Evolutionary conservation across 2,329 filamentous ascomycete genomes (phyloP).

Genomic region (Botrytis pseudocinerea): DNA sequence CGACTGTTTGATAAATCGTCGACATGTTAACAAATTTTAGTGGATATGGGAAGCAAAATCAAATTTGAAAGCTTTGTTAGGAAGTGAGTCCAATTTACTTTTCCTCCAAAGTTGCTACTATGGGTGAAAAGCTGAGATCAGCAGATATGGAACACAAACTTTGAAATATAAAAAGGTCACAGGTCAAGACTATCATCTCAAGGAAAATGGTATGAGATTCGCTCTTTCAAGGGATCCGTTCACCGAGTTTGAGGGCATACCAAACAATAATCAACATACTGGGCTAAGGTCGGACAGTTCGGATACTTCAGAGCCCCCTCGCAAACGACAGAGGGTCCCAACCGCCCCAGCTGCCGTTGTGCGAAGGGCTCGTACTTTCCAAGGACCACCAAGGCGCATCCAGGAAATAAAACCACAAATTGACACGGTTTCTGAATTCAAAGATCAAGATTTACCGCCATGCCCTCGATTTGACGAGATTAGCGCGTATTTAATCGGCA

Average conservation of each 20-base stretch:
- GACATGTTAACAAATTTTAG: not conserved
- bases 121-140: not conserved
- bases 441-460: not conserved
- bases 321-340: not conserved
- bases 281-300: not conserved
- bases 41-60: not conserved
- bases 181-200: not conserved
- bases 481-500: slow-evolving; percentile 17
- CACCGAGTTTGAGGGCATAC: slow-evolving; percentile 11
- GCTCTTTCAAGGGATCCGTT: not conserved
- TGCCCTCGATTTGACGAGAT: slow-evolving; percentile 22
- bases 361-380: not conserved
- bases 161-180: not conserved
- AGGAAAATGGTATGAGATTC: not conserved
- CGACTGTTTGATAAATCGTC: not conserved
- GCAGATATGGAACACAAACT: slow-evolving; percentile 2
- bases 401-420: not conserved
- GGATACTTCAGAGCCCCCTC: not conserved
- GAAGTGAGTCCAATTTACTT: not conserved
- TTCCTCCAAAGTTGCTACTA: not conserved
- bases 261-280: not conserved
- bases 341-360: not conserved
- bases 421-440: not conserved
- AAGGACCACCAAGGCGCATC: not conserved
- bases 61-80: not conserved